Evolutionary conservation across 345 rosid genomes (phyloP), one percentile per base, ranked within the genome.

Genomic region (Schrenkiella parvula): DNA sequence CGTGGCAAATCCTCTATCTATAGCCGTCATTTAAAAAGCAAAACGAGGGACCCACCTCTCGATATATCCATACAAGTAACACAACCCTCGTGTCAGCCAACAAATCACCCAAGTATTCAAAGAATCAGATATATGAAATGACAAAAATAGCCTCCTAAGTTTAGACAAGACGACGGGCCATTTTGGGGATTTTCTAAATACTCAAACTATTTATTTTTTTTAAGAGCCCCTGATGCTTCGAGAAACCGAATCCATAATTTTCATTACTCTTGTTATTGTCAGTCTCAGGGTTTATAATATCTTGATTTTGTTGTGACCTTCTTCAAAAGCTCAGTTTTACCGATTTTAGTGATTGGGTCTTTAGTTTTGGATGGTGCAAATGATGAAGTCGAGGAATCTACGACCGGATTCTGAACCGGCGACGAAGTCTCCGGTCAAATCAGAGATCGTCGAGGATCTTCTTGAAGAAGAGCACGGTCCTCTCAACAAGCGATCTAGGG

Each of bases 401-500:
- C 80, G 66, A 52, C 70, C 48, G 47, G 64, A 59, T 19, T 13
- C 17, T 37, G 31, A 21, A 37, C 67, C 84, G 52, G 89, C 81
- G 71, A 77, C 86, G 19, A 68, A 75, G 79, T 68, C 68, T 38
- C 84, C 90, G 70, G 92, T 95, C 58, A 95, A 91, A 81, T 72
- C 84, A 19, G 99, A 91, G 93, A 84, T 89, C 83, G 73, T 56
- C 2, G 96, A 91, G 64, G 96, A 91, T 66, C 50, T 80, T 42
- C 79, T 85, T 35, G 97, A 87, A 76, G 99, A 92, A 68, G 86
- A 88, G 46, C 68, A 83, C 19, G 88, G 86, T 28, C 88, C 91
- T 76, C 80, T 74, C 61, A 69, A 54, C 75, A 92, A 95, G 82
- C 87, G 97, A 71, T 76, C 93, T 35, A 91, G 80, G 86, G 66